A percentile compares a stretch with the other conserved stretches of the same genome.
Conservation (phyloP, 202 grass and related monocot genomes). For the Setaria italica region DNA sequence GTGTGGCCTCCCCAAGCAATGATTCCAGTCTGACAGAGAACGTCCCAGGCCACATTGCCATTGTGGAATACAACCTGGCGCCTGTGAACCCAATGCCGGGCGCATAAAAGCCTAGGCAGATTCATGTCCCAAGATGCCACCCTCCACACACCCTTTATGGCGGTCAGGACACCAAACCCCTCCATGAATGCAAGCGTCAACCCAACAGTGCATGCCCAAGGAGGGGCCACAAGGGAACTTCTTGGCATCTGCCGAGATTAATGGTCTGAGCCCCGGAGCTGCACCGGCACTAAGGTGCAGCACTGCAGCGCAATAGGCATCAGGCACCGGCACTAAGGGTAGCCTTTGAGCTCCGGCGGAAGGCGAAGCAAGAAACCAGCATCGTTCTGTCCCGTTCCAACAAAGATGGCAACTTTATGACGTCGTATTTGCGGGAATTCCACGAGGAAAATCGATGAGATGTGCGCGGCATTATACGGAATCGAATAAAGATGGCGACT, state of each 20-base stretch:
- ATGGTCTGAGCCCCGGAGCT: conserved; percentile 45
- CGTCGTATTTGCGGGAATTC: conserved; percentile 29
- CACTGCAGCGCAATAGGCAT: conserved; percentile 39
- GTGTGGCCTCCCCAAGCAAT: conserved; percentile 41
- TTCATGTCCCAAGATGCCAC: conserved; percentile 58
- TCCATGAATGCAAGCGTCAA: conserved; percentile 65
- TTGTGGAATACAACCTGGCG: conserved; percentile 69
- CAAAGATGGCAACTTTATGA: conserved; percentile 33
- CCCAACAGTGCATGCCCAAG: conserved; percentile 46
- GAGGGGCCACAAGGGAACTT: conserved; percentile 52
- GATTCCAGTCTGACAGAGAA: conserved; percentile 55
- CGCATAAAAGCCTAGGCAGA: conserved; percentile 55
- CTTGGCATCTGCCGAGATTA: conserved; percentile 51
- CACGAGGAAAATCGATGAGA: conserved; percentile 37
- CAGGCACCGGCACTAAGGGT: conserved; percentile 38
- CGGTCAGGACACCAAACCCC: conserved; percentile 45
- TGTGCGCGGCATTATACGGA: conserved; percentile 47
- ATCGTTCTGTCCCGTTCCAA: conserved; percentile 7
- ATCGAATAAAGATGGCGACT: conserved; percentile 54
- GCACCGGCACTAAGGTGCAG: conserved; percentile 31
- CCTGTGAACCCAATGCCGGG: conserved; percentile 49
- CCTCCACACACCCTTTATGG: conserved; percentile 39
- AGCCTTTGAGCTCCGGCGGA: neutral
- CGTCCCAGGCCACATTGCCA: conserved; percentile 48
- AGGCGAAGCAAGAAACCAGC: neutral